Evolutionary conservation across 2,329 filamentous ascomycete genomes (phyloP).

Genomic region (Exophiala aquamarina): DNA sequence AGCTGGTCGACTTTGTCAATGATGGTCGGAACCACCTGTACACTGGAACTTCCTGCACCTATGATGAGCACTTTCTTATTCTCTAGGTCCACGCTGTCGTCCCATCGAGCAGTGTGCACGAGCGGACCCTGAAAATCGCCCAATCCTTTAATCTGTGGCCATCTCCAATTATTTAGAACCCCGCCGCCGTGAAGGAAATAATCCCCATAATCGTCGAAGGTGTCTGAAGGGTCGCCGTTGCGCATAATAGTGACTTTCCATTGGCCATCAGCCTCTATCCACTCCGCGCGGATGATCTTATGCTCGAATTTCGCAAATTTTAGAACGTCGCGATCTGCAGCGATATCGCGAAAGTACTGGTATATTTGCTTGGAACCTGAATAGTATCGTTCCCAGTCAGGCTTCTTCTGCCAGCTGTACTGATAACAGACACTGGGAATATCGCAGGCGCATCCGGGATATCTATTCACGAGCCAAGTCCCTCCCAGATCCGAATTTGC

Average conservation of each 20-base stretch:
- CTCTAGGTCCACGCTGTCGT: slow-evolving; percentile 48
- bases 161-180: slow-evolving; percentile 45
- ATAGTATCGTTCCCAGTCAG: slow-evolving; percentile 27
- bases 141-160: slow-evolving; percentile 54
- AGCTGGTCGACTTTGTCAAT: slow-evolving; percentile 34
- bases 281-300: slow-evolving; percentile 30
- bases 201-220: slow-evolving; percentile 50
- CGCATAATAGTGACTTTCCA: slow-evolving; percentile 27
- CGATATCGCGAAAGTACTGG: slow-evolving; percentile 30
- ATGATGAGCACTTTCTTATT: slow-evolving; percentile 54
- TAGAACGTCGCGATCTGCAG: slow-evolving; percentile 25
- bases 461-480: slow-evolving; percentile 34
- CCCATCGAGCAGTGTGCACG: slow-evolving; percentile 59
- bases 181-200: slow-evolving; percentile 36
- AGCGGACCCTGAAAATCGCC: slow-evolving; percentile 53
- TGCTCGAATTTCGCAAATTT: slow-evolving; percentile 29
- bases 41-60: slow-evolving; percentile 56
- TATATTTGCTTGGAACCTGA: slow-evolving; percentile 28
- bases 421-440: slow-evolving; percentile 34
- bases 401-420: slow-evolving; percentile 36
- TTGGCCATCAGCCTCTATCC: slow-evolving; percentile 29
- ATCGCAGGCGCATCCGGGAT: slow-evolving; percentile 36
- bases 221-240: slow-evolving; percentile 44
- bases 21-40: slow-evolving; percentile 54
- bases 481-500: slow-evolving; percentile 33